These are phyloP conservation scores for Lodderomyces orthopsilosis DNA, from an alignment of 1,139 yeast species.

Conservation along the genomic window DNA sequence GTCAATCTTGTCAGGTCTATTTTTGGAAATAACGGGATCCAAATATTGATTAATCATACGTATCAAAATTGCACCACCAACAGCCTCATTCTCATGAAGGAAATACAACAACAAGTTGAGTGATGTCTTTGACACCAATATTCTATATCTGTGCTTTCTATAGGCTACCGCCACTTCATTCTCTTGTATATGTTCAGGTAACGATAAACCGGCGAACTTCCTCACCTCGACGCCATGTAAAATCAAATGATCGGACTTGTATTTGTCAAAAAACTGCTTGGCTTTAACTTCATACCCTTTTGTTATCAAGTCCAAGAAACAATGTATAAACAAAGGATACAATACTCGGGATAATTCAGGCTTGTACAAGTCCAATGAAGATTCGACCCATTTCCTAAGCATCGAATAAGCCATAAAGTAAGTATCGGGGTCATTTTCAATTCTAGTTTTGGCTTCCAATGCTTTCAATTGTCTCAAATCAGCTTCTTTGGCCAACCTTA, in stretches of 20 bases:
- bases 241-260: slow-evolving; percentile 68
- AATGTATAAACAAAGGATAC: slow-evolving; percentile 88
- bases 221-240: slow-evolving; percentile 78
- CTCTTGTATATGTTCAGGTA: slow-evolving; percentile 78
- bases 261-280: slow-evolving; percentile 71
- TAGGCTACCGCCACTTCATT: slow-evolving; percentile 79
- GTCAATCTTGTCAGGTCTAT: slow-evolving; percentile 45
- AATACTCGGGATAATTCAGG: slow-evolving; percentile 82
- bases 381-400: slow-evolving; percentile 85
- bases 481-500: slow-evolving; percentile 38
- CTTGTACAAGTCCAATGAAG: slow-evolving; percentile 86
- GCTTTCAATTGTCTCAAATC: slow-evolving; percentile 42
- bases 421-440: slow-evolving; percentile 61
- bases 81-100: slow-evolving; percentile 86
- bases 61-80: slow-evolving; percentile 86
- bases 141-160: slow-evolving; percentile 67
- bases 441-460: slow-evolving; percentile 36
- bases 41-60: slow-evolving; percentile 84
- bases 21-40: slow-evolving; percentile 59
- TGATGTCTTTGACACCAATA: slow-evolving; percentile 80
- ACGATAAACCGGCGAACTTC: slow-evolving; percentile 67
- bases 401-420: slow-evolving; percentile 77
- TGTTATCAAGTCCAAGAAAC: slow-evolving; percentile 73
- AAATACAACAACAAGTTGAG: slow-evolving; percentile 81
- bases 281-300: slow-evolving; percentile 63